Percentiles rank a stretch among this genome's conserved stretches.
phyloP scores from a whole-genome alignment of 441 rosid species.

The Erysimum pusillum region DNA sequence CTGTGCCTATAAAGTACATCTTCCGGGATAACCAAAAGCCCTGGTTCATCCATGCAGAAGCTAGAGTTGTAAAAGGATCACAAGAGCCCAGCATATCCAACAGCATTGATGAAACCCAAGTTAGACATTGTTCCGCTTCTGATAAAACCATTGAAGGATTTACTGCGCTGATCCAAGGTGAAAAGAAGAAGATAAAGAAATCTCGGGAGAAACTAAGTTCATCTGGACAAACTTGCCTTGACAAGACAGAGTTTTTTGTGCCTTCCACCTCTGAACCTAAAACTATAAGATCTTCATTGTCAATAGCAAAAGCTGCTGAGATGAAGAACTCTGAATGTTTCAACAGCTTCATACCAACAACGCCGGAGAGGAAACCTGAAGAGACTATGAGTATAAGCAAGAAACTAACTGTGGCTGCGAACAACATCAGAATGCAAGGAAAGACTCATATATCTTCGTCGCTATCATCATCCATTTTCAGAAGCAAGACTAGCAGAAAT shows the following conservation, averaged over 20 bases:
- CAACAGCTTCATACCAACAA: constrained; percentile 6
- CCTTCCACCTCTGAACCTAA: constrained; percentile 27
- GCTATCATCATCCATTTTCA: constrained; percentile 46
- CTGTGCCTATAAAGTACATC: constrained; percentile 37
- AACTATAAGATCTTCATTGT: constrained; percentile 27
- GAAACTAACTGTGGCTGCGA: constrained; percentile 58
- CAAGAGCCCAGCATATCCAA: constrained; percentile 28
- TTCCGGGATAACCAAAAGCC: constrained; percentile 34
- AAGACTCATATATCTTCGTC: constrained; percentile 44
- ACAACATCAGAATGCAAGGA: constrained; percentile 52
- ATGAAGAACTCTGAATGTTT: constrained; percentile 13
- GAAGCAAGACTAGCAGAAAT: constrained; percentile 41
- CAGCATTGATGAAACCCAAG: constrained; percentile 15
- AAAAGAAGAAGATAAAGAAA: constrained; percentile 20
- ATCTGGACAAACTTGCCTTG: neutral
- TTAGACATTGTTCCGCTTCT: constrained; percentile 4
- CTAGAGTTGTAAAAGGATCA: constrained; percentile 21
- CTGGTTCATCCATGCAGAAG: constrained; percentile 47
- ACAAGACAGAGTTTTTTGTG: constrained; percentile 28
- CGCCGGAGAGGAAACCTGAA: constrained; percentile 21
- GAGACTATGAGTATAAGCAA: constrained; percentile 31
- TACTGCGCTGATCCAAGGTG: constrained; percentile 23
- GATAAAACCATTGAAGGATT: constrained; percentile 11
- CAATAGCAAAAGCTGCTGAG: constrained; percentile 32
- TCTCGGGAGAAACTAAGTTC: constrained; percentile 21